Percentiles rank a stretch among this genome's conserved stretches.
These are phyloP conservation scores for Tetradesmus obliquus DNA, from an alignment of 139 green algal genomes.

Conservation along the genomic window DNA sequence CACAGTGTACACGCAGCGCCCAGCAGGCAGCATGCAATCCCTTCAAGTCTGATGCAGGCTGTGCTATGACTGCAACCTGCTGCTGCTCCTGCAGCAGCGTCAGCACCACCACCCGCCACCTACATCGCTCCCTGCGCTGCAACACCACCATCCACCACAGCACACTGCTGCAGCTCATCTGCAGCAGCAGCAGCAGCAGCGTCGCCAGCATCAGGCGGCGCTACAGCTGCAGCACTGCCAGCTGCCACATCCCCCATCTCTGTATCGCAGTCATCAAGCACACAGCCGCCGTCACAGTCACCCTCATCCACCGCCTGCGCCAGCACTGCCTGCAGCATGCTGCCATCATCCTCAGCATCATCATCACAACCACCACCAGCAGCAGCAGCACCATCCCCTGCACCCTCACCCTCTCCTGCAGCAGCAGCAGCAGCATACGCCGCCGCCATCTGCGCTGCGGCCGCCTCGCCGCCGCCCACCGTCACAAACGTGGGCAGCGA, in stretches of 20 bases:
- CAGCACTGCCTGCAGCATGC: neutral
- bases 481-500: conserved; percentile 1
- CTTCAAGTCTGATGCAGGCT: neutral
- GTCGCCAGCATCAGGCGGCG: neutral
- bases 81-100: neutral
- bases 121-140: neutral
- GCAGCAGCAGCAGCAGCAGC: neutral
- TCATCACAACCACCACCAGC: neutral
- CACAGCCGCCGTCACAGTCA: neutral
- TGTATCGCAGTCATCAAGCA: neutral
- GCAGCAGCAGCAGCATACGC: neutral
- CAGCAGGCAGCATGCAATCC: neutral
- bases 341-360: neutral
- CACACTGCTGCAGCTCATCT: neutral
- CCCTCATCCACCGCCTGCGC: neutral
- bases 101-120: neutral
- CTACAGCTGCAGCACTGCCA: neutral
- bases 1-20: neutral
- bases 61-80: neutral
- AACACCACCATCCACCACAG: neutral
- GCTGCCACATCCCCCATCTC: neutral
- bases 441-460: neutral
- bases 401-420: neutral
- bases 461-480: neutral
- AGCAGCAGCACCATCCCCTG: neutral